These are phyloP conservation scores for Kregervanrija pseudodelftensis DNA, from an alignment of 805 yeast genomes.

Conservation along the genomic window DNA sequence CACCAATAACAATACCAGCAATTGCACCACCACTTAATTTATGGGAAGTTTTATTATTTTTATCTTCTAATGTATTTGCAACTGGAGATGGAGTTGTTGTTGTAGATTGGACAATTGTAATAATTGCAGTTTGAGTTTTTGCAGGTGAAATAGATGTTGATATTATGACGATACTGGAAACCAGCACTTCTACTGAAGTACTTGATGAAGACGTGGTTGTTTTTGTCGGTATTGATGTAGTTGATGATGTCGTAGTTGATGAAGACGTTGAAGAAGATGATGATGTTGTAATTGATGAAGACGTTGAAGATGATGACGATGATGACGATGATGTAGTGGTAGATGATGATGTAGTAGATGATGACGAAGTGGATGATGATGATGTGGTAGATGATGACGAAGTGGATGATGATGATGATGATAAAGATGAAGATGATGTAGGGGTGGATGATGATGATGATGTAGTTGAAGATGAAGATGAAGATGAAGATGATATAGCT, in stretches of 20 bases:
- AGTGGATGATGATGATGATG: constrained; percentile 8
- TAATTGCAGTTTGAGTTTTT: constrained; percentile 15
- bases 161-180: constrained; percentile 6
- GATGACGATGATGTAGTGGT: constrained; percentile 10
- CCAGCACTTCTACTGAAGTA: constrained; percentile 5
- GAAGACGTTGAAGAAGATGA: constrained; percentile 10
- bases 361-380: constrained; percentile 14
- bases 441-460: constrained; percentile 10
- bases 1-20: constrained; percentile 31
- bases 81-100: constrained; percentile 13
- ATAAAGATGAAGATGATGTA: constrained; percentile 3
- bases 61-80: constrained; percentile 6
- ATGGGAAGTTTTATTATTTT: background rate
- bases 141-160: constrained; percentile 20
- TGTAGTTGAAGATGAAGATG: constrained; percentile 8
- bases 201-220: constrained; percentile 5
- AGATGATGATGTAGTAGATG: constrained; percentile 14
- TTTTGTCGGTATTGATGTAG: constrained; percentile 7
- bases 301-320: constrained; percentile 12
- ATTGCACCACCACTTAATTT: constrained; percentile 26
- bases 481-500: constrained; percentile 6
- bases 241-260: constrained; percentile 8
- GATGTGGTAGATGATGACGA: constrained; percentile 10
- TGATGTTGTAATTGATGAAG: too few relatives aligned
- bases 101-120: constrained; percentile 20